Evolutionary conservation across 2,329 filamentous ascomycete genomes (phyloP), one percentile per base, ranked within the genome.

Genomic region (Curvularia spicifera): DNA sequence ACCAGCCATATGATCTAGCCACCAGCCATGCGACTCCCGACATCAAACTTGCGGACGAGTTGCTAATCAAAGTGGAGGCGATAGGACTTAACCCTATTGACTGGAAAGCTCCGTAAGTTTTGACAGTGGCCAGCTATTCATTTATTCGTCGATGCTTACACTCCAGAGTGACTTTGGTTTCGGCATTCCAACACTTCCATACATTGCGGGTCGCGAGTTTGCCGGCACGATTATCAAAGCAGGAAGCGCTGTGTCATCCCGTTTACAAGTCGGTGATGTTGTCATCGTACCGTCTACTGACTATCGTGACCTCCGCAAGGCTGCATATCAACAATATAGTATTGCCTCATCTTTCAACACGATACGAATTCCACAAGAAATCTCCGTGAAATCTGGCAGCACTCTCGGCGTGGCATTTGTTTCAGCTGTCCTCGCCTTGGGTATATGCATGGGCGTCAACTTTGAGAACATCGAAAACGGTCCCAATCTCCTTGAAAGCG

Each of bases 11-110:
- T 60, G 69, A 78, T 20, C 65, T 84, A 40, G 77, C 79, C 0
- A 61, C 68, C 2, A 75, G 79, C 5, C 78, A 85, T 66, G 70
- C 75, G 1, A 72, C 86, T 5, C 85, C 85, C 12, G 73, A 68
- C 1, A 64, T 81, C n/a, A 52, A 74, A 18, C 68, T 78, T 29
- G 74, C 79, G 50, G 77, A 78, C 43, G 86, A 91, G 66, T 75
- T 91, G 5, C 76, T 91, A 5, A 83, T 91, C n/a, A 84, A 84
- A 69, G 79, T 87, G 1, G 78, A 83, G 37, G 84, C 85, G 12
- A 87, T 91, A 65, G 89, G 90, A 0, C 77, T 93, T 37, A 93
- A 93, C 67, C 90, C 90, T 0, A 89, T 93, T 54, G 90, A 91
- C 71, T 91, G 87, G 87, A 90, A 90, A 78, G 84, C 86, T 58